Percentiles rank a stretch among this genome's conserved stretches.
phyloP scores from a whole-genome alignment of 2,329 filamentous ascomycete species.

The Hypoxylon sp. region DNA sequence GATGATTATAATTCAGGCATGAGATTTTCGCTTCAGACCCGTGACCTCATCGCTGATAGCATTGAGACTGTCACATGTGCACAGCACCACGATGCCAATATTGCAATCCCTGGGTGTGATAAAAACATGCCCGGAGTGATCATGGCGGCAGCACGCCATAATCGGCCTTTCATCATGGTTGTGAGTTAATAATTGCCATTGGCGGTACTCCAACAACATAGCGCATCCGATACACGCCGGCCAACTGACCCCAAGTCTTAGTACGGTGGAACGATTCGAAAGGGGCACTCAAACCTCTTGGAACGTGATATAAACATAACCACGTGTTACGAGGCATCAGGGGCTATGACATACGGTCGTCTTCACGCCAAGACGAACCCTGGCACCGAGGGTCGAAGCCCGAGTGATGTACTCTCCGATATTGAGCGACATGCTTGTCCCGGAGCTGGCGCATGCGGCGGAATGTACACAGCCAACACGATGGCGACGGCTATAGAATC shows the following conservation, averaged over 20 bases:
- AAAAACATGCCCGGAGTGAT: constrained; percentile 97
- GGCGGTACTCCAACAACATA: neutral
- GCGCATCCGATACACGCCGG: neutral
- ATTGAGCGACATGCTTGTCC: constrained; percentile 83
- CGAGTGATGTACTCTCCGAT: constrained; percentile 84
- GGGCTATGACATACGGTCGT: constrained; percentile 80
- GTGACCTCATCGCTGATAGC: constrained; percentile 92
- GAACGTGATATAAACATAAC: constrained; percentile 85
- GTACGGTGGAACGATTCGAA: constrained; percentile 90
- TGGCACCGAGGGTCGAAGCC: constrained; percentile 69
- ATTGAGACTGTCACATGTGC: constrained; percentile 94
- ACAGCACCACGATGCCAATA: constrained; percentile 91
- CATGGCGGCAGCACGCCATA: constrained; percentile 91
- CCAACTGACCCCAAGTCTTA: constrained; percentile 14
- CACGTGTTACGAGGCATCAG: constrained; percentile 87
- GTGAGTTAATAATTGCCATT: constrained; percentile 30
- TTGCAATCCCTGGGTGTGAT: constrained; percentile 92
- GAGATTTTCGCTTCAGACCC: constrained; percentile 89
- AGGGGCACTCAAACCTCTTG: constrained; percentile 81
- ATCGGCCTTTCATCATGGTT: constrained; percentile 92
- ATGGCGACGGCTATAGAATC: constrained; percentile 92
- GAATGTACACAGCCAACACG: constrained; percentile 93
- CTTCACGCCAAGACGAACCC: constrained; percentile 74
- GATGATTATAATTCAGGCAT: constrained; percentile 68
- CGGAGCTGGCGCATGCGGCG: constrained; percentile 76